A percentile compares a stretch with the other conserved stretches of the same genome.
These are phyloP conservation scores for Dactylellina haptotyla DNA, from an alignment of 2,329 filamentous ascomycete genomes.

Conservation along the genomic window DNA sequence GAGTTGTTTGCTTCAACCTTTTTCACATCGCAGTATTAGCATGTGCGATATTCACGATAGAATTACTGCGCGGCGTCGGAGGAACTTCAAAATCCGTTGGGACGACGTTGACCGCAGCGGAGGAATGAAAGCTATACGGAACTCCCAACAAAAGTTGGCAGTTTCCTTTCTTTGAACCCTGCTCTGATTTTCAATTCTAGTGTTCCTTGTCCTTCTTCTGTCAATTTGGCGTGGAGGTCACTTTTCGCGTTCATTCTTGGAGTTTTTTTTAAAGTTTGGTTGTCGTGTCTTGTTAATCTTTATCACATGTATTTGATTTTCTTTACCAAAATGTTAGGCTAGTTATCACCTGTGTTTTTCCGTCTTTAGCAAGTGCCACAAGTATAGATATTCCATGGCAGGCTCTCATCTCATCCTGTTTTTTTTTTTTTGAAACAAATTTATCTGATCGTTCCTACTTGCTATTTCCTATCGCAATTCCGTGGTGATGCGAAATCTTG, in stretches of 20 bases:
- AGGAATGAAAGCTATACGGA: slow-evolving; percentile 12
- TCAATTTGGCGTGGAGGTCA: slow-evolving; percentile 26
- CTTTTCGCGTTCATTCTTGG: slow-evolving; percentile 18
- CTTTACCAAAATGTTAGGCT: slow-evolving; percentile 9
- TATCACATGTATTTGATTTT: slow-evolving; percentile 26
- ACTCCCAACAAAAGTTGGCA: slow-evolving; percentile 27
- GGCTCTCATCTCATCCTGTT: too few species aligned
- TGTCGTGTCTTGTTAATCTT: background rate
- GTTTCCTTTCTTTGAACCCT: slow-evolving; percentile 37
- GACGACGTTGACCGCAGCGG: background rate
- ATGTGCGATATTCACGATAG: slow-evolving; percentile 15
- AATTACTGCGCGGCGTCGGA: slow-evolving; percentile 2
- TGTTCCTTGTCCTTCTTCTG: slow-evolving; percentile 32
- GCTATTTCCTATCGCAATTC: background rate
- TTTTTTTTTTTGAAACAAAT: background rate
- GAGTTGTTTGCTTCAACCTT: slow-evolving; percentile 30
- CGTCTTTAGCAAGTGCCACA: slow-evolving; percentile 20
- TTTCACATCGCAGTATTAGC: slow-evolving; percentile 8
- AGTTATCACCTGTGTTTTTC: slow-evolving; percentile 16
- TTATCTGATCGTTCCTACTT: background rate
- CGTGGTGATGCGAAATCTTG: background rate
- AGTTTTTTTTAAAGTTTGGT: slow-evolving; percentile 14
- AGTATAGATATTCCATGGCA: background rate
- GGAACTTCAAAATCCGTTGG: slow-evolving; percentile 19
- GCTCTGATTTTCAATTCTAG: slow-evolving; percentile 12